phyloP scores from a whole-genome alignment of 2,329 filamentous ascomycete genomes.

The Knufia fluminis region DNA sequence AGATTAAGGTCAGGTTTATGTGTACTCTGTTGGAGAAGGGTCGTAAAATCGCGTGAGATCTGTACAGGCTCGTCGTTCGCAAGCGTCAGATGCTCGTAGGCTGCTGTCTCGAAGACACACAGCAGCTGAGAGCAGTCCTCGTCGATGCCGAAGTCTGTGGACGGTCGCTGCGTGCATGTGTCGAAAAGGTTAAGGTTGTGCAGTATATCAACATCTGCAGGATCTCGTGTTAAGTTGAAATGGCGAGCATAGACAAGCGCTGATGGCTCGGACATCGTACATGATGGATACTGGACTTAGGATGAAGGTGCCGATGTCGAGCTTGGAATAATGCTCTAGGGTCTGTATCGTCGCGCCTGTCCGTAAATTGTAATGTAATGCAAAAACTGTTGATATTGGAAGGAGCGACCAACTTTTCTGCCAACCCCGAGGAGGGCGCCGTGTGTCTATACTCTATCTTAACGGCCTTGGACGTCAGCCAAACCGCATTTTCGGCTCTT shows the following conservation, averaged over 20 bases:
- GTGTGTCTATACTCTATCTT: too few relatives aligned
- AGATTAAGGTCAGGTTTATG: background rate
- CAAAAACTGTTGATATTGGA: too few relatives aligned
- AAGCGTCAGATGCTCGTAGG: background rate
- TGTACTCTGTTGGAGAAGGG: background rate
- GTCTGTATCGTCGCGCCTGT: too few relatives aligned
- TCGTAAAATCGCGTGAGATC: slow-evolving; percentile 5
- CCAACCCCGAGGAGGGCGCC: too few relatives aligned
- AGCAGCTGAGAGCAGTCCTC: background rate
- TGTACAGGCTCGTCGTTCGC: background rate
- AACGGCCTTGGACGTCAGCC: too few relatives aligned
- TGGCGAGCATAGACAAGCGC: slow-evolving; percentile 41
- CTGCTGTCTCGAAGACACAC: background rate
- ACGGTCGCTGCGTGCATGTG: background rate
- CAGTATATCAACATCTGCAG: slow-evolving; percentile 12
- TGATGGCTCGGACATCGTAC: slow-evolving; percentile 26
- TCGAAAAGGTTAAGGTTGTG: background rate
- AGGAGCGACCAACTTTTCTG: too few relatives aligned
- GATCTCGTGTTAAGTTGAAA: slow-evolving; percentile 34
- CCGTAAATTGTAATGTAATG: too few relatives aligned
- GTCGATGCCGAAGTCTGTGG: background rate
- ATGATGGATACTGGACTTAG: background rate
- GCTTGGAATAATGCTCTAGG: too few relatives aligned
- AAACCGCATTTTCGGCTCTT: too few relatives aligned
- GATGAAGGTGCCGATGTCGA: too few relatives aligned